Evolutionary conservation across 441 rosid species (phyloP), one percentile per base, ranked within the genome.

Genomic region (Melastoma candidum): DNA sequence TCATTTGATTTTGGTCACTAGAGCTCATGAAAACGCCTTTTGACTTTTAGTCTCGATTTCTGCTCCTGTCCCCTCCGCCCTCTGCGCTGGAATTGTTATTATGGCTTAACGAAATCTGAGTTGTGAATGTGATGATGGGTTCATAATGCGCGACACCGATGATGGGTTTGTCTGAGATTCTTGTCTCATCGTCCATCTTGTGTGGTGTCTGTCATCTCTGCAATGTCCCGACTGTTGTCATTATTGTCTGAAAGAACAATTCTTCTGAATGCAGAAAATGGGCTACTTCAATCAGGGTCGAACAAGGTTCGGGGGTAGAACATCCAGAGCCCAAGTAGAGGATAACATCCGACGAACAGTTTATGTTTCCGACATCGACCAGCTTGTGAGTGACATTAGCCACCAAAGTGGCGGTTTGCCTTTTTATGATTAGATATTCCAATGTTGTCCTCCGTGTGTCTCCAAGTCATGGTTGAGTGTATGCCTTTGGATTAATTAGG

Each of bases 311-410:
- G 76, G 14, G 68, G 90, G 90, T 39, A 76, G 78, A 73, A 55
- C 71, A 55, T 67, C 67, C 12, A 75, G 78, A 65, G 79, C 84
- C 66, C 86, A 82, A 53, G 59, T 80, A 69, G 80, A 82, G 62
- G 85, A 79, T 74, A 72, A 83, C 59, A 58, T 82, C 53, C 74
- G 86, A 50, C 76, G 85, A 64, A 83, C 90, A 12, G 79, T 83
- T 2, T 83, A 83, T 76, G 86, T 83, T 71, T 77, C 86, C 48
- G 90, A 80, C 73, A 83, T 83, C 58, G 86, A 83, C 63, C 90
- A 80, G 65, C 75, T 66, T 66, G 90, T 83, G 67, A 70, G 90
- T 75, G 59, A 17, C 49, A 58, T 27, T 12, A 26, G 5, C 17
- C 12, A 27, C 54, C 13, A 60, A 26, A 7, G 51, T 60, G 69